These are phyloP conservation scores for Sherardia arvensis DNA, from an alignment of 257 asterid genomes.

Conservation along the genomic window DNA sequence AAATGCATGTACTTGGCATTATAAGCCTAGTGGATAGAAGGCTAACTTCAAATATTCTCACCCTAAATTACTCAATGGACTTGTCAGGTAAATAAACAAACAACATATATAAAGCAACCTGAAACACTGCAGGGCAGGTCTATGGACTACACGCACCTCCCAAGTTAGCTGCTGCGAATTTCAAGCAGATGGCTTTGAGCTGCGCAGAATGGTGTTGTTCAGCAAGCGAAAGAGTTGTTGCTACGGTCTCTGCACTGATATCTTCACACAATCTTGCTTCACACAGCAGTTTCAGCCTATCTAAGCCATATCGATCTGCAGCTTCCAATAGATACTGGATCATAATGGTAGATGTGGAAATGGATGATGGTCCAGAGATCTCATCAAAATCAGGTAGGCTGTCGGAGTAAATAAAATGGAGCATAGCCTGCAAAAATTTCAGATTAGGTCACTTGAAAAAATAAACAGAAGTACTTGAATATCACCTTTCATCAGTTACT, in stretches of 20 bases:
- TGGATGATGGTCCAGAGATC: slow-evolving; percentile 41
- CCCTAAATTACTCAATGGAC: background rate
- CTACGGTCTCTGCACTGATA: slow-evolving; percentile 69
- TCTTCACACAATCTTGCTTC: slow-evolving; percentile 80
- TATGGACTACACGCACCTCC: slow-evolving; percentile 98
- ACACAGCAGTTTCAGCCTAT: slow-evolving; percentile 78
- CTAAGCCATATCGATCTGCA: slow-evolving; percentile 90
- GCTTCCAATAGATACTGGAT: slow-evolving; percentile 95
- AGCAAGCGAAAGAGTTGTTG: slow-evolving; percentile 87
- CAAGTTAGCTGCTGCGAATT: slow-evolving; percentile 92
- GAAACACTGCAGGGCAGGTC: slow-evolving; percentile 83
- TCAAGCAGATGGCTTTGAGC: slow-evolving; percentile 83
- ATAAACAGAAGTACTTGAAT: background rate
- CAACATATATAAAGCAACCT: slow-evolving; percentile 51
- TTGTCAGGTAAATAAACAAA: slow-evolving; percentile 23
- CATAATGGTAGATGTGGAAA: slow-evolving; percentile 53
- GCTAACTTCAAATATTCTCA: background rate
- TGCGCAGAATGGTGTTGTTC: slow-evolving; percentile 79
- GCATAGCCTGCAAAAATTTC: slow-evolving; percentile 68
- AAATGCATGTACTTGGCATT: too few species aligned
- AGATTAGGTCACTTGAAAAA: slow-evolving; percentile 2
- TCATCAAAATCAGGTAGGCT: slow-evolving; percentile 61
- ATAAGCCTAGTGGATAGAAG: background rate
- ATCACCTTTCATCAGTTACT: background rate
- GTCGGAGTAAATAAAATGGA: slow-evolving; percentile 69